phyloP scores from a whole-genome alignment of 306 rosid species.

The Vigna angularis region DNA sequence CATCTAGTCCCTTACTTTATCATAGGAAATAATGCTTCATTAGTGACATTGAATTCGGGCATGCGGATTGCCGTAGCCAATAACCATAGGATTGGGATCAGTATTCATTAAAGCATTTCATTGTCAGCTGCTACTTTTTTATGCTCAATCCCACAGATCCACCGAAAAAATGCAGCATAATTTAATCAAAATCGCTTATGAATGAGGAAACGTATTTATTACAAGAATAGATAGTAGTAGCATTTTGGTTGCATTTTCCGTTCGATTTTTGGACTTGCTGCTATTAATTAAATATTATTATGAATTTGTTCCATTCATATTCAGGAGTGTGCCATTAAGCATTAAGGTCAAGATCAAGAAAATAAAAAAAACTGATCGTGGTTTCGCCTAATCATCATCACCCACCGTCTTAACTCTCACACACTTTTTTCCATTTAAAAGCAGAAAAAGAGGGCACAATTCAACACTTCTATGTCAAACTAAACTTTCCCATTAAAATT shows the following conservation, averaged over 20 bases:
- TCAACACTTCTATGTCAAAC: slow-evolving; percentile 29
- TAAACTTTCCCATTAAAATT: background rate
- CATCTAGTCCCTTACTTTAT: no score
- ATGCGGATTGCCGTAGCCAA: slow-evolving; percentile 7
- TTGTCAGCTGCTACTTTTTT: background rate
- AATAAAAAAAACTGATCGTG: background rate
- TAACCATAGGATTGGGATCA: background rate
- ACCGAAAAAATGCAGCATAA: slow-evolving; percentile 12
- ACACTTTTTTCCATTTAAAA: background rate
- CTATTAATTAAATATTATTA: background rate
- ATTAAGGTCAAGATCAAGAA: background rate
- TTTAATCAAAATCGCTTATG: background rate
- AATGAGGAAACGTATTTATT: background rate
- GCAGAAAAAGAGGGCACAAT: background rate
- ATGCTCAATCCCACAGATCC: background rate
- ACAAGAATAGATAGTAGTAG: background rate
- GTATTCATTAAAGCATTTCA: slow-evolving; percentile 5
- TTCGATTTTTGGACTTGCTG: background rate
- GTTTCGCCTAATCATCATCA: background rate
- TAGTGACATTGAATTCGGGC: slow-evolving; percentile 4
- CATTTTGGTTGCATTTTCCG: background rate
- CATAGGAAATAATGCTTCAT: background rate
- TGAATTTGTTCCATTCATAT: background rate
- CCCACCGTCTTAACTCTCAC: slow-evolving; percentile 5
- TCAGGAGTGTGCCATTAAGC: slow-evolving; percentile 18